These are phyloP conservation scores for Eucalyptus regnans DNA, from an alignment of 345 rosid species.

Conservation along the genomic window DNA sequence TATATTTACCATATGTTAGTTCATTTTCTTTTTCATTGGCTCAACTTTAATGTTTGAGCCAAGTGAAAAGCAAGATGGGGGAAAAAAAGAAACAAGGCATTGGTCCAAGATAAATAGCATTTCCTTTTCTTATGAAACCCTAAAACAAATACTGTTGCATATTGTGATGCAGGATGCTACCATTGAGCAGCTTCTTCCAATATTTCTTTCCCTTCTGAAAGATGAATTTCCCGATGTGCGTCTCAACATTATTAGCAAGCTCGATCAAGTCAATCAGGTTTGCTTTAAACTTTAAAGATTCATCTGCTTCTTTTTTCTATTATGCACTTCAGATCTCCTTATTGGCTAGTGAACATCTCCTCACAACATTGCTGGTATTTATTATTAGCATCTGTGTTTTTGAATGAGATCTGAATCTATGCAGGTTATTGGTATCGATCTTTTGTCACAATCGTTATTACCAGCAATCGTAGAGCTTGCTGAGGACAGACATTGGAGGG, in stretches of 20 bases:
- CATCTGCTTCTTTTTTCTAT: neutral
- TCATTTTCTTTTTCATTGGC: neutral
- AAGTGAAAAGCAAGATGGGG: neutral
- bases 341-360: neutral
- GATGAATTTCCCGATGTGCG: conserved; percentile 98
- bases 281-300: neutral
- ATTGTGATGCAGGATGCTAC: conserved; percentile 60
- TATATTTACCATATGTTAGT: neutral
- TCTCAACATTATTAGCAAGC: conserved; percentile 93
- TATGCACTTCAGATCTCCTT: neutral
- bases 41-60: neutral
- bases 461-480: conserved; percentile 99
- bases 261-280: conserved; percentile 98
- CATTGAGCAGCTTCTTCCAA: conserved; percentile 93
- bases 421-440: conserved; percentile 96
- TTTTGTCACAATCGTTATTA: conserved; percentile 78
- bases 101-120: neutral
- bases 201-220: conserved; percentile 86
- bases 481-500: conserved; percentile 97
- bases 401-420: neutral
- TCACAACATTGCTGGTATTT: neutral
- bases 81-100: neutral
- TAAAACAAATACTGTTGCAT: neutral
- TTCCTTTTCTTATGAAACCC: neutral
- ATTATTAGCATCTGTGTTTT: neutral